Percentiles rank a stretch among this genome's conserved stretches.
These are phyloP conservation scores for Vaccinium darrowii DNA, from an alignment of 148 eudicot species.

Conservation along the genomic window DNA sequence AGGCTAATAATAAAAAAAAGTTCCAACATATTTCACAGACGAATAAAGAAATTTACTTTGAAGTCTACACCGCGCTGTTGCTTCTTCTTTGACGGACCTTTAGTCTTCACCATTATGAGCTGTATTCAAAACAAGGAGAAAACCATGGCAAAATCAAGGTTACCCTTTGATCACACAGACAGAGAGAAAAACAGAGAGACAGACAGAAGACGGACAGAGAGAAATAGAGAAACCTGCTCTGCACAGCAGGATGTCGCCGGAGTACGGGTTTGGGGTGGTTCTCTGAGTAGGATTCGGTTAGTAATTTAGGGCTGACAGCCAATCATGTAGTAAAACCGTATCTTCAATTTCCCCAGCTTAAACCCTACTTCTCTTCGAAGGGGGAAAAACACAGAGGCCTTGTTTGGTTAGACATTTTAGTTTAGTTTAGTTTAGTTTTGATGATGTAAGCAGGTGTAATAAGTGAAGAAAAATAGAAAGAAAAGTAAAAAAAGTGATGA, in stretches of 20 bases:
- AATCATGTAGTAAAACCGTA: too few relatives aligned
- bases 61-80: conserved; percentile 61
- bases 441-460: too few relatives aligned
- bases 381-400: too few relatives aligned
- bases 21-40: neutral
- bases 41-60: conserved; percentile 36
- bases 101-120: conserved; percentile 45
- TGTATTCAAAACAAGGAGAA: neutral
- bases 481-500: too few relatives aligned
- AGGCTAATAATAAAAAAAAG: neutral
- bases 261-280: neutral
- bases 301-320: neutral
- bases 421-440: too few relatives aligned
- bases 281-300: neutral
- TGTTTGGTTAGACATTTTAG: too few relatives aligned
- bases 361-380: too few relatives aligned
- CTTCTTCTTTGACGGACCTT: conserved; percentile 54
- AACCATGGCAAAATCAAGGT: neutral
- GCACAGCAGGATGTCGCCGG: neutral
- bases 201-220: too few relatives aligned
- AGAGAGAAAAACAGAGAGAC: neutral
- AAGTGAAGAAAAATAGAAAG: too few relatives aligned
- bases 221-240: neutral
- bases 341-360: too few relatives aligned
- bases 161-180: neutral